phyloP scores from a whole-genome alignment of 306 rosid genomes.

The Rubus idaeus region DNA sequence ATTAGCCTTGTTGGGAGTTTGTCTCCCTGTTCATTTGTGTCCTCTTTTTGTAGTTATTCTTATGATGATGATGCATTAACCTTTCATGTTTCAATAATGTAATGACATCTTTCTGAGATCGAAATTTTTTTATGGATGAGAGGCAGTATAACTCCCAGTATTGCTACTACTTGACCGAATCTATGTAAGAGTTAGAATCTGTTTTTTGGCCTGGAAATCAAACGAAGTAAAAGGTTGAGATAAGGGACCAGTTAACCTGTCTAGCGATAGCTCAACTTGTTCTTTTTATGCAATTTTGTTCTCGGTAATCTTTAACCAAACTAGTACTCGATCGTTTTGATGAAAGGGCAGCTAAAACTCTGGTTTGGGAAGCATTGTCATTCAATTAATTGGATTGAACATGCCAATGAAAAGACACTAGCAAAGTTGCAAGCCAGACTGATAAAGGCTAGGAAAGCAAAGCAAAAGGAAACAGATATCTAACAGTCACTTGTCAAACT shows the following conservation, averaged over 20 bases:
- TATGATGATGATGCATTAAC: conserved; percentile 11
- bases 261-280: not conserved
- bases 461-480: not conserved
- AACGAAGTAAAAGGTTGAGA: not conserved
- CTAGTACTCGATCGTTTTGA: not conserved
- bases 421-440: not conserved
- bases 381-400: not conserved
- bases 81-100: conserved; percentile 18
- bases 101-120: not conserved
- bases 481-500: not conserved
- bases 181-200: not conserved
- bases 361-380: no score
- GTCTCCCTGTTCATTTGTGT: conserved; percentile 9
- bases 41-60: conserved; percentile 20
- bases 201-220: not conserved
- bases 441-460: not conserved
- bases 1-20: conserved; percentile 26
- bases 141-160: not conserved
- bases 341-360: not conserved
- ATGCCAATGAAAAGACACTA: conserved; percentile 1
- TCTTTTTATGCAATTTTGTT: not conserved
- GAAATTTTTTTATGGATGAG: not conserved
- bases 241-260: not conserved
- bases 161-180: not conserved
- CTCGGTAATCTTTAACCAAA: not conserved